A percentile compares a stretch with the other conserved stretches of the same genome.
phyloP scores from a whole-genome alignment of 495 filamentous ascomycete genomes.

The Talaromyces adpressus region DNA sequence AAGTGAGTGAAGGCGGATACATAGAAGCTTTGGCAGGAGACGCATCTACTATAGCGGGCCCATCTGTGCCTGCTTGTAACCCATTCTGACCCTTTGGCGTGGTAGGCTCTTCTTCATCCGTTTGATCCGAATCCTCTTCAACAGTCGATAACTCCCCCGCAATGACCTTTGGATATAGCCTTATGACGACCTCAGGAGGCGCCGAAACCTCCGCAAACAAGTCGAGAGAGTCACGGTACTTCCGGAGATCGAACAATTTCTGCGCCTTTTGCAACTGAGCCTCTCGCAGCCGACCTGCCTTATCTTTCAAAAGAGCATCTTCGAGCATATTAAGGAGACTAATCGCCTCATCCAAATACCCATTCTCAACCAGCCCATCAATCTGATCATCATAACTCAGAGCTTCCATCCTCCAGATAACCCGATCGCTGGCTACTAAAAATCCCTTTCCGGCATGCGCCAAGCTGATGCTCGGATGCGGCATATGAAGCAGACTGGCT shows the following conservation, averaged over 20 bases:
- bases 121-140: constrained; percentile 26
- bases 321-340: constrained; percentile 84
- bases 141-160: constrained; percentile 59
- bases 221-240: constrained; percentile 84
- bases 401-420: constrained; percentile 94
- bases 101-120: constrained; percentile 12
- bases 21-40: constrained; percentile 14
- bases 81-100: constrained; percentile 19
- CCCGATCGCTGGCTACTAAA: constrained; percentile 78
- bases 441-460: constrained; percentile 94
- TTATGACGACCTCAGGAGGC: constrained; percentile 82
- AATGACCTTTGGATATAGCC: constrained; percentile 74
- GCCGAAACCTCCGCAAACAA: constrained; percentile 85
- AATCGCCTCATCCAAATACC: constrained; percentile 83
- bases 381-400: constrained; percentile 89
- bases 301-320: constrained; percentile 82
- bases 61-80: constrained; percentile 22
- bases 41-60: constrained; percentile 16
- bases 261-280: constrained; percentile 89
- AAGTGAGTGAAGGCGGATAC: constrained; percentile 53
- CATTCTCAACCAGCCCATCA: constrained; percentile 69
- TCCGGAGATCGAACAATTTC: constrained; percentile 68
- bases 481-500: constrained; percentile 82
- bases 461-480: constrained; percentile 84
- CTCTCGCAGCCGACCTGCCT: constrained; percentile 68